Evolutionary conservation across 768 basidiomycete genomes (phyloP).

Genomic region (Termitomyces titanicus): DNA sequence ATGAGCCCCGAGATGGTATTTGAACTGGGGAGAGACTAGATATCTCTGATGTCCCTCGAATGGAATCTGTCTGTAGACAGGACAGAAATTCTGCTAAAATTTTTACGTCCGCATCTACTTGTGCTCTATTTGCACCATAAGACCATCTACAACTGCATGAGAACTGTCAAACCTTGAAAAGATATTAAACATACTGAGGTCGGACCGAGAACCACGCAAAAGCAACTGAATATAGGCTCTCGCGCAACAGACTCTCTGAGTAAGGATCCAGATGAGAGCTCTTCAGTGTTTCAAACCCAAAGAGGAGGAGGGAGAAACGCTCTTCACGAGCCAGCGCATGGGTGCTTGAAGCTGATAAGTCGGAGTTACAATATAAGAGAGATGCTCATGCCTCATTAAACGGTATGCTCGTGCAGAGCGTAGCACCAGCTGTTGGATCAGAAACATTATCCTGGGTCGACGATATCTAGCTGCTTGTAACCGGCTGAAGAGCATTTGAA

Average conservation of each 20-base stretch:
- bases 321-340: constrained; percentile 90
- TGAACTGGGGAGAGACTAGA: constrained; percentile 62
- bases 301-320: constrained; percentile 85
- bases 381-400: constrained; percentile 61
- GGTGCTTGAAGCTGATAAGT: constrained; percentile 47
- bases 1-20: constrained; percentile 32
- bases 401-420: constrained; percentile 71
- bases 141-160: constrained; percentile 69
- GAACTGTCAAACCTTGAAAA: background rate
- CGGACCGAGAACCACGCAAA: constrained; percentile 92
- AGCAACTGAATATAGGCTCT: constrained; percentile 73
- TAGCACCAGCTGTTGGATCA: constrained; percentile 81
- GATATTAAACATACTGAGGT: constrained; percentile 66
- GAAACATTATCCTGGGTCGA: constrained; percentile 76
- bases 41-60: constrained; percentile 53
- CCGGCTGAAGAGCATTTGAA: constrained; percentile 88
- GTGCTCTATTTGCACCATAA: constrained; percentile 90
- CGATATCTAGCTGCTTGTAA: constrained; percentile 93
- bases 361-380: background rate
- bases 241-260: constrained; percentile 73
- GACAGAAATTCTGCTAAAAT: constrained; percentile 81
- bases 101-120: constrained; percentile 86
- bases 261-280: constrained; percentile 83
- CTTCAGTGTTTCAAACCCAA: constrained; percentile 89
- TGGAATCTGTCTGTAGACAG: constrained; percentile 69